Base-by-base conservation (phyloP, 1,139 yeast species). In the Geotrichum macrosporum region DNA sequence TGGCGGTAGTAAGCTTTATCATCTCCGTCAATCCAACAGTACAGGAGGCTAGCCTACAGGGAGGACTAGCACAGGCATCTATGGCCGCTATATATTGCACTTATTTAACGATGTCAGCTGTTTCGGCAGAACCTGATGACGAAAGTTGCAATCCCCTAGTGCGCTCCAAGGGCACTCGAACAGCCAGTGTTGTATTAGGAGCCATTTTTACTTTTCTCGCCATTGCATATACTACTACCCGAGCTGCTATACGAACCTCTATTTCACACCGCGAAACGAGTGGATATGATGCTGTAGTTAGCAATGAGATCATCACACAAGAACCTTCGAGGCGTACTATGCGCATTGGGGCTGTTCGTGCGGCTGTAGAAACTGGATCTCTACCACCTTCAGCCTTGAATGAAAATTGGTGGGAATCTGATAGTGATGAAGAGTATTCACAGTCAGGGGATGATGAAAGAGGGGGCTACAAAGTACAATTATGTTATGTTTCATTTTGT, bases 81-180 rank as follows among this genome's bases (percentile, higher is more conserved):
- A 89, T 94, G 94, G 97, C 94, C 31, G 84, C 94, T 15, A 76
- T 88, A 36, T 94, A 94, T 66, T 87, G 97, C 66, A 84, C 97
- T 0, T 94, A 94, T 63, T 71, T 94, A 55, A 81, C 92, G 4
- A 78, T 92, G 75, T 82, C 95, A 56, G 98, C 98, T 0, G 95
- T 94, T 55, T 84, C 96, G 0, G 81, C 95, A 8, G 98, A 92
- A 64, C 99, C 98, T 0, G 98, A 92, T 65, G 97, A 92, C 68
- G 79, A 76, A 60, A 71, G 72, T 57, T 94, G 99, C 65, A 94
- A 94, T 64, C 98, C 98, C 5, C 72, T 92, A 52, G 80, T 89
- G 16, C 76, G 97, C 55, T 85, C 95, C 3, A 75, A 77, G 50
- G 96, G 96, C 3, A 88, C 98, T 0, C 77, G 97, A 59, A 88